Evolutionary conservation across 768 basidiomycete species (phyloP).

Genomic region (Kwoniella dejecticola): DNA sequence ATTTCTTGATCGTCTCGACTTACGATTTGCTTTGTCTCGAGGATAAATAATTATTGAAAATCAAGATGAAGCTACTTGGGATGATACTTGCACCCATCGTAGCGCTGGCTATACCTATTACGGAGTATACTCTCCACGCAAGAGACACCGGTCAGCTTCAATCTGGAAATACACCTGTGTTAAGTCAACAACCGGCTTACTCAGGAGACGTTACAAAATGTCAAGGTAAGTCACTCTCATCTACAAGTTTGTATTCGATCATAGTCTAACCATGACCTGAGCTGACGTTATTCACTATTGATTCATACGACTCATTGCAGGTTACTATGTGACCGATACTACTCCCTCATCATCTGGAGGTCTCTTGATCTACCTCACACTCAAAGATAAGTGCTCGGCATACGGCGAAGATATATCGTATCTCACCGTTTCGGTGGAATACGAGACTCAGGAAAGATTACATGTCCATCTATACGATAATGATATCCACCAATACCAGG

Average conservation of each 20-base stretch:
- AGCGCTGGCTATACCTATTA: neutral
- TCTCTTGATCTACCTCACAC: slow-evolving; percentile 9
- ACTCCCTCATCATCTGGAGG: slow-evolving; percentile 18
- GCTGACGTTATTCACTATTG: no score
- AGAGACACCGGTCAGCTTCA: slow-evolving; percentile 7
- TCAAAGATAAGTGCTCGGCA: slow-evolving; percentile 17
- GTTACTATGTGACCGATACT: slow-evolving; percentile 20
- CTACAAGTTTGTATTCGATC: neutral
- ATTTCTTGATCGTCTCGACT: no score
- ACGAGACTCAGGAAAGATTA: slow-evolving; percentile 37
- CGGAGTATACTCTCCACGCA: slow-evolving; percentile 2
- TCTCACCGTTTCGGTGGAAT: slow-evolving; percentile 32
- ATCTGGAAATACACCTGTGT: slow-evolving; percentile 8
- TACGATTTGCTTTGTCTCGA: no score
- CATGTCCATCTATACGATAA: slow-evolving; percentile 56
- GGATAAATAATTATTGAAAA: no score
- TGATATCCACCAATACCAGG: slow-evolving; percentile 64
- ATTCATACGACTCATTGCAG: no score
- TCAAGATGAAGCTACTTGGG: neutral
- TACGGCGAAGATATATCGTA: slow-evolving; percentile 32
- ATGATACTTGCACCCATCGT: neutral
- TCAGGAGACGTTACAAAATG: slow-evolving; percentile 28
- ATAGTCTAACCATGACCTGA: neutral
- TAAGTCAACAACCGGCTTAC: slow-evolving; percentile 17
- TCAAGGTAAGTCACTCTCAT: slow-evolving; percentile 8